phyloP scores from a whole-genome alignment of 495 filamentous ascomycete species.

The Aspergillus kassunensis region DNA sequence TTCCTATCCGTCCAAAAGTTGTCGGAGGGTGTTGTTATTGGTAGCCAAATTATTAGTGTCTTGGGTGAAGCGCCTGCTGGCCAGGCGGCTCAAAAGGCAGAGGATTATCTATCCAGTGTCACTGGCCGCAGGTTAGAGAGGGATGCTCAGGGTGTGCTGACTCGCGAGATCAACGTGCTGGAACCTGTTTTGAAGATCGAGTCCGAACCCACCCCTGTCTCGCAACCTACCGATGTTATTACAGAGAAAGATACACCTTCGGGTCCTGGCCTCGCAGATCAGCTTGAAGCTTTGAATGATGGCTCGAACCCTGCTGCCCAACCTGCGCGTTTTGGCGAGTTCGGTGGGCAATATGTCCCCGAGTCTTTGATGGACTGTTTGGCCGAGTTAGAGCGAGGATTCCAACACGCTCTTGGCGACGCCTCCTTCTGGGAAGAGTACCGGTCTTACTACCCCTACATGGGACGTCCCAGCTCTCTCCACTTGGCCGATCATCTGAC shows the following conservation, averaged over 20 bases:
- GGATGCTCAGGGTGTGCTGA: conserved; percentile 32
- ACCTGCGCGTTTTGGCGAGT: conserved; percentile 89
- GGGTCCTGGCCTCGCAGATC: conserved; percentile 63
- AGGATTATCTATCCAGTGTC: conserved; percentile 81
- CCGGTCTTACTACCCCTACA: conserved; percentile 94
- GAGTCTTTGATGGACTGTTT: conserved; percentile 98
- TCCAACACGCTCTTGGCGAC: conserved; percentile 78
- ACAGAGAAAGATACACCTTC: conserved; percentile 53
- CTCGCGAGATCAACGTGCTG: conserved; percentile 39
- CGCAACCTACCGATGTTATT: conserved; percentile 52
- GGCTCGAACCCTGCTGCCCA: conserved; percentile 49
- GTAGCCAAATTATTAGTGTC: conserved; percentile 84
- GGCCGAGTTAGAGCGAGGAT: conserved; percentile 85
- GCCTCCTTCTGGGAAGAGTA: conserved; percentile 96
- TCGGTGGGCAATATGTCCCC: conserved; percentile 97
- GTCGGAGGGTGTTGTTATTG: conserved; percentile 96
- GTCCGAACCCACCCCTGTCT: conserved; percentile 22
- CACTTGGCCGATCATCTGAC: conserved; percentile 87
- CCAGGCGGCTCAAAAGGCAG: conserved; percentile 66
- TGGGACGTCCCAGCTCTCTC: conserved; percentile 88
- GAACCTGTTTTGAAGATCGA: conserved; percentile 59
- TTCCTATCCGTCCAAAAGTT: conserved; percentile 79
- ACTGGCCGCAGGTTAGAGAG: conserved; percentile 55
- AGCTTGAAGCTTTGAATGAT: conserved; percentile 68
- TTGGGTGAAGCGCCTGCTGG: conserved; percentile 67